Evolutionary conservation across 805 yeast genomes (phyloP).

Genomic region (Starmerella roubikii): DNA sequence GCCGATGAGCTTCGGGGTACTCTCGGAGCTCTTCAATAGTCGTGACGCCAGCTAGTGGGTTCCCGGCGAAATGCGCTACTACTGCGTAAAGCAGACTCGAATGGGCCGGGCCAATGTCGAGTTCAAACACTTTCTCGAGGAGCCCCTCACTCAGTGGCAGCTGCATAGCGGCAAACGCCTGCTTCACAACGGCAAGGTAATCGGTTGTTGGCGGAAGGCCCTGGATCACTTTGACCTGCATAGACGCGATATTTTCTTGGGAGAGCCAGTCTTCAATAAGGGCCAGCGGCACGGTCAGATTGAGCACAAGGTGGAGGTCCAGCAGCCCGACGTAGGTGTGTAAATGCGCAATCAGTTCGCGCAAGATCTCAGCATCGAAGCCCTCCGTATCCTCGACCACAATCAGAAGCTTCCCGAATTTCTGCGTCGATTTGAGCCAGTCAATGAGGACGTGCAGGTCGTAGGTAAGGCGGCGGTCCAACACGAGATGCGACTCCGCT

Average conservation of each 20-base stretch:
- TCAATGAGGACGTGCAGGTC: conserved; percentile 28
- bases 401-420: conserved; percentile 18
- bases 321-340: conserved; percentile 24
- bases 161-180: conserved; percentile 1
- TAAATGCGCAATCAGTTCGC: conserved; percentile 24
- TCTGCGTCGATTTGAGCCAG: conserved; percentile 21
- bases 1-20: no score
- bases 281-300: conserved; percentile 27
- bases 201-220: conserved; percentile 6
- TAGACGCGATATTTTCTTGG: conserved; percentile 16
- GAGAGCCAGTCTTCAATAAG: conserved; percentile 27
- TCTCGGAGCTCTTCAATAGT: conserved; percentile 1
- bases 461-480: conserved; percentile 27
- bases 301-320: conserved; percentile 26
- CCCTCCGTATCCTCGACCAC: conserved; percentile 30
- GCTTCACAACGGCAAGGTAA: conserved; percentile 8
- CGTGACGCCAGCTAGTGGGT: conserved; percentile 24
- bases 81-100: conserved; percentile 23
- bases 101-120: conserved; percentile 10
- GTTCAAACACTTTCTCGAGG: not conserved
- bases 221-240: conserved; percentile 16
- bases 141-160: conserved; percentile 4
- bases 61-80: conserved; percentile 28
- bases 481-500: conserved; percentile 13
- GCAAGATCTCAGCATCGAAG: conserved; percentile 23